Percentiles rank a stretch among this genome's conserved stretches.
Conservation (phyloP, 148 eudicot species). For the Pharnaceum exiguum region DNA sequence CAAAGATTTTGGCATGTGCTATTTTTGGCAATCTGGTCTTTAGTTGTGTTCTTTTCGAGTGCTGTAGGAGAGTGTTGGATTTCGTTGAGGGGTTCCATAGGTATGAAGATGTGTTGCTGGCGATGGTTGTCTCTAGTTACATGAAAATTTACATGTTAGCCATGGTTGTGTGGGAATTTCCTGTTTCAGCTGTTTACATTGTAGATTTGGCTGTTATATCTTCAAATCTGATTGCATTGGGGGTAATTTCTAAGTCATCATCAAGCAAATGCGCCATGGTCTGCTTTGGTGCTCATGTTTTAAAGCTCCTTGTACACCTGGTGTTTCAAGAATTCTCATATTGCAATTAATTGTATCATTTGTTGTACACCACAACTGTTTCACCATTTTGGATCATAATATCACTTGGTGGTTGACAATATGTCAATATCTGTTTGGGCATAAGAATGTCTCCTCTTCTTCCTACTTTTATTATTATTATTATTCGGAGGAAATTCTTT, state of each 20-base stretch:
- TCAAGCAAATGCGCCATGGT: conserved; percentile 46
- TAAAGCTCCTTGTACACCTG: conserved; percentile 43
- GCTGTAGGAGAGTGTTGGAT: conserved; percentile 36
- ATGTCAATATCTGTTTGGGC: no score
- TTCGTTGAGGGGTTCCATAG: conserved; percentile 33
- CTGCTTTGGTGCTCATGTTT: conserved; percentile 58
- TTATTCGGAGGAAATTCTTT: no score
- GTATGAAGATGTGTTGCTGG: conserved; percentile 47
- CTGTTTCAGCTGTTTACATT: conserved; percentile 52
- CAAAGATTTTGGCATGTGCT: conserved; percentile 39
- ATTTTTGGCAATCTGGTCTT: conserved; percentile 48
- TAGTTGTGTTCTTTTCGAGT: conserved; percentile 28
- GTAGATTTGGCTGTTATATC: conserved; percentile 69
- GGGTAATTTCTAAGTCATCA: conserved; percentile 53
- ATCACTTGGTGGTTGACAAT: no score
- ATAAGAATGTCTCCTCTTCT: no score
- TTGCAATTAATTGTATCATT: not conserved
- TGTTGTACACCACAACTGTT: not conserved
- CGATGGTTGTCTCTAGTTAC: conserved; percentile 66
- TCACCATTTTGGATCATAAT: no score
- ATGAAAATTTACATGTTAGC: conserved; percentile 63
- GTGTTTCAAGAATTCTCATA: conserved; percentile 23
- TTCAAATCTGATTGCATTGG: conserved; percentile 73
- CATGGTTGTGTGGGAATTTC: conserved; percentile 86
- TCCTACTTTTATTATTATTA: no score